Base-by-base conservation (phyloP, 2,329 filamentous ascomycete genomes). In the Aspergillus caelatus region DNA sequence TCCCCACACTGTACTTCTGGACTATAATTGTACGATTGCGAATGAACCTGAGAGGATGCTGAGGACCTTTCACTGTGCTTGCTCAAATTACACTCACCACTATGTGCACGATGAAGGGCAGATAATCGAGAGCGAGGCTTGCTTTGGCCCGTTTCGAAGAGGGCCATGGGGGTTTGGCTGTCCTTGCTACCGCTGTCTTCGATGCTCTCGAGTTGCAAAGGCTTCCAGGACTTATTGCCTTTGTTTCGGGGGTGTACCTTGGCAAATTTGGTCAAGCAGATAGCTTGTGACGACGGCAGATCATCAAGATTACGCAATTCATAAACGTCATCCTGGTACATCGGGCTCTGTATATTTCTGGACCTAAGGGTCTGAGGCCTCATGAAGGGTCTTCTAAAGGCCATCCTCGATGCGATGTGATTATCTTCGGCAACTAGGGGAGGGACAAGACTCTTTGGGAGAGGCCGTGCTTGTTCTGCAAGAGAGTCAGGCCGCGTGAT, bases 231-330 rank as follows among this genome's bases (percentile, higher is more conserved):
- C 55, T 66, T 74, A 7, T 60, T 60, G 9, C 62, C 67, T 65
- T 67, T 71, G 41, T 67, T 68, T 30, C 64, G 62, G 23, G 68
- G 66, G 48, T 61, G 62, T 14, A 63, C 58, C 55, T 62, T 69
- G 14, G 39, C 65, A 19, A 72, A 55, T 16, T 72, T 64, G 19
- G 67, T 67, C 39, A 73, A 53, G 52, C 69, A 66, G n/a, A 73
- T 58, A 2, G 70, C 70, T 19, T 67, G 68, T 32, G 71, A 72
- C 6, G 71, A 73, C 9, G 68, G 64, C 16, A 73, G 62, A 1
- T 70, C 65, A 54, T 69, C 68, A 26, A 68, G 48, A 52, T 64
- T 65, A 57, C 63, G 50, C 19, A 73, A 39, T 48, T 72, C 71
- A 26, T 68, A 57, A 14, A 53, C 58, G 11, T 56, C 36, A 36